Percentiles rank a stretch among this genome's conserved stretches.
Conservation (phyloP, 352 stramenopile species). For the Pythium apleroticum region DNA sequence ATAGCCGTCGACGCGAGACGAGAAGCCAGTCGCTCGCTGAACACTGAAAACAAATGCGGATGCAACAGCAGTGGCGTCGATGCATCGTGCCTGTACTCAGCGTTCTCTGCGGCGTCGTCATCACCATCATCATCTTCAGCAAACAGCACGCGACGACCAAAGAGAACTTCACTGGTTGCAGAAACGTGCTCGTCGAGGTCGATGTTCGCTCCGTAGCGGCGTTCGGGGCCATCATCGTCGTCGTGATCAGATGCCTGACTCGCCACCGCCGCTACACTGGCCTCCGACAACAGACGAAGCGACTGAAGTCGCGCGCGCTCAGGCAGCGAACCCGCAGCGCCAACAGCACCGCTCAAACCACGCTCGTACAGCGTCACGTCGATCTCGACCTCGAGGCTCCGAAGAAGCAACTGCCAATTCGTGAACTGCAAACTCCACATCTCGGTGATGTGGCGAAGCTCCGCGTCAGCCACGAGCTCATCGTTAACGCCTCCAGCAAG, state of each 20-base stretch:
- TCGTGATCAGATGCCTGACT: neutral
- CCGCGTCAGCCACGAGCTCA: slow-evolving; percentile 45
- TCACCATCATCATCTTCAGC: slow-evolving; percentile 49
- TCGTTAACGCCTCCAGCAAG: slow-evolving; percentile 42
- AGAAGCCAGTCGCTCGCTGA: slow-evolving; percentile 46
- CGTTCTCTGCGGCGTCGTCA: neutral
- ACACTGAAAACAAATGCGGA: slow-evolving; percentile 50
- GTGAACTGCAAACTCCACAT: slow-evolving; percentile 41
- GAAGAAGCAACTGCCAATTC: slow-evolving; percentile 58
- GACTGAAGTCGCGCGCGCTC: slow-evolving; percentile 55
- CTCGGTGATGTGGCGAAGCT: slow-evolving; percentile 51
- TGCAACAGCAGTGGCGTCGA: slow-evolving; percentile 49
- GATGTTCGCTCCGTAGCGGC: slow-evolving; percentile 11
- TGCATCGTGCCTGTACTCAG: neutral
- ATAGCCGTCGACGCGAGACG: slow-evolving; percentile 9
- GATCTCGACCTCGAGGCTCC: slow-evolving; percentile 60
- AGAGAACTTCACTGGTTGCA: slow-evolving; percentile 59
- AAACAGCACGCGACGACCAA: slow-evolving; percentile 72
- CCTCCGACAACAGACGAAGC: slow-evolving; percentile 54
- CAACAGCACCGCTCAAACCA: slow-evolving; percentile 30
- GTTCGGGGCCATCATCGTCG: slow-evolving; percentile 1
- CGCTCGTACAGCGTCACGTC: slow-evolving; percentile 48
- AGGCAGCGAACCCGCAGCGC: slow-evolving; percentile 9
- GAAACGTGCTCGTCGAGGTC: slow-evolving; percentile 51
- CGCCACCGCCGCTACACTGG: slow-evolving; percentile 34